These are phyloP conservation scores for Aaosphaeria pasadenensis DNA, from an alignment of 2,329 filamentous ascomycete genomes.

Conservation along the genomic window DNA sequence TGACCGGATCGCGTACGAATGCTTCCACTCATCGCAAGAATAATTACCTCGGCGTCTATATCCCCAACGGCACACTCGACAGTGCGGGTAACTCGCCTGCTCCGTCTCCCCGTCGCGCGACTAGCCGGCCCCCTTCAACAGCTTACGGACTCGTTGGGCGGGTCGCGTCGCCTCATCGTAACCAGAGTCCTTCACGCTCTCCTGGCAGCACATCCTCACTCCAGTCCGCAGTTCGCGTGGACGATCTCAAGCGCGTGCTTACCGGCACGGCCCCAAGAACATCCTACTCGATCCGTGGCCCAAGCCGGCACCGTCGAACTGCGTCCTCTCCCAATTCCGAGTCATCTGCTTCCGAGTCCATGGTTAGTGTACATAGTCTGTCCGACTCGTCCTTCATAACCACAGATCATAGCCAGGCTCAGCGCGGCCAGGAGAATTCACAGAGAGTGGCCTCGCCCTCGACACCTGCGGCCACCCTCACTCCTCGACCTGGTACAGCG, in stretches of 20 bases:
- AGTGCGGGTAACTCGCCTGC: slow-evolving; percentile 27
- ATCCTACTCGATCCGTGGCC: slow-evolving; percentile 24
- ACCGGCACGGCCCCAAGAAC: slow-evolving; percentile 36
- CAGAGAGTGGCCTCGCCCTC: slow-evolving; percentile 8
- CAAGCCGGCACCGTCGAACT: slow-evolving; percentile 20
- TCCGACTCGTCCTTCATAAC: slow-evolving; percentile 58
- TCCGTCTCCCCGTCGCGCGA: slow-evolving; percentile 28
- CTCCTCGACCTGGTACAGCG: slow-evolving; percentile 13
- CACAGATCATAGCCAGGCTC: slow-evolving; percentile 12
- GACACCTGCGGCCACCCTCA: slow-evolving; percentile 21
- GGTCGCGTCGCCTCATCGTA: slow-evolving; percentile 23
- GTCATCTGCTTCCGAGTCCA: slow-evolving; percentile 61
- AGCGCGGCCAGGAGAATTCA: not conserved
- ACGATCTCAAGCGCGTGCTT: slow-evolving; percentile 47
- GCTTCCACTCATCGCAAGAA: slow-evolving; percentile 27
- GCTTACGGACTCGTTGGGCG: slow-evolving; percentile 36
- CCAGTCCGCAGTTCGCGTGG: slow-evolving; percentile 40
- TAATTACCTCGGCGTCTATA: slow-evolving; percentile 57
- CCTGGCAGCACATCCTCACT: slow-evolving; percentile 35
- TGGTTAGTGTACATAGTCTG: slow-evolving; percentile 68
- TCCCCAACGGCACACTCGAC: slow-evolving; percentile 33
- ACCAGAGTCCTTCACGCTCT: slow-evolving; percentile 26
- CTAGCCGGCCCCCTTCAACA: slow-evolving; percentile 28
- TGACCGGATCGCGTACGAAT: slow-evolving; percentile 67
- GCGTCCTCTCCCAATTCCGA: slow-evolving; percentile 45